Evolutionary conservation across 805 yeast genomes (phyloP), one percentile per base, ranked within the genome.

Genomic region (Sugiyamaella smithiae): DNA sequence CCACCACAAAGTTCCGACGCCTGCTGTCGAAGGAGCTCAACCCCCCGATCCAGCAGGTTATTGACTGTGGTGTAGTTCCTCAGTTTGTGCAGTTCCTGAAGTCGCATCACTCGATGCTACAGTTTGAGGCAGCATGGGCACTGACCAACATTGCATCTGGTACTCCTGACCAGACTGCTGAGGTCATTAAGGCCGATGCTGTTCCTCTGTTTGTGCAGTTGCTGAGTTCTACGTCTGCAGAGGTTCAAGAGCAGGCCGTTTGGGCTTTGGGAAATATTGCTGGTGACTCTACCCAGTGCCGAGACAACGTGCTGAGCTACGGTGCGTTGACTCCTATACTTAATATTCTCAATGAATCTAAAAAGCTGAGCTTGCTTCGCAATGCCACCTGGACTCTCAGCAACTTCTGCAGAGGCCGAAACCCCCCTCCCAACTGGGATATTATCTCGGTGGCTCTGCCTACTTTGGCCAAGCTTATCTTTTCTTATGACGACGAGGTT

Each of bases 191-290:
- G 54, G 83, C 91, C 3, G 95, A 91, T 46, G 98, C 98, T 0
- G 95, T 93, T 38, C 98, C 98, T 16, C 73, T 82, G 48, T 89
- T 93, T 68, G 96, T 93, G 40, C 77, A 84, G 56, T 75, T 93
- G 58, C 76, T 93, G 59, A 77, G 80, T 60, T 85, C 96, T 2
- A 80, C 80, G 50, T 87, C 95, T 36, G 74, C 83, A 50, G 98
- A 93, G 64, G 97, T 93, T 49, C 88, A 88, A 69, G 99, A 93
- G 69, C 99, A 93, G 72, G 98, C 98, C 11, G 91, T 93, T 59
- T 93, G 99, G 99, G 98, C 99, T 24, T 75, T 93, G 57, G 99
- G 99, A 71, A 93, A 93, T 67, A 96, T 93, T 67, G 98, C 99
- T 23, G 99, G 99, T 68, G 99, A 93, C 67, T 88, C 96, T 12